Base-by-base conservation (phyloP, 129 eudicot species). In the Escallonia herrerae region DNA sequence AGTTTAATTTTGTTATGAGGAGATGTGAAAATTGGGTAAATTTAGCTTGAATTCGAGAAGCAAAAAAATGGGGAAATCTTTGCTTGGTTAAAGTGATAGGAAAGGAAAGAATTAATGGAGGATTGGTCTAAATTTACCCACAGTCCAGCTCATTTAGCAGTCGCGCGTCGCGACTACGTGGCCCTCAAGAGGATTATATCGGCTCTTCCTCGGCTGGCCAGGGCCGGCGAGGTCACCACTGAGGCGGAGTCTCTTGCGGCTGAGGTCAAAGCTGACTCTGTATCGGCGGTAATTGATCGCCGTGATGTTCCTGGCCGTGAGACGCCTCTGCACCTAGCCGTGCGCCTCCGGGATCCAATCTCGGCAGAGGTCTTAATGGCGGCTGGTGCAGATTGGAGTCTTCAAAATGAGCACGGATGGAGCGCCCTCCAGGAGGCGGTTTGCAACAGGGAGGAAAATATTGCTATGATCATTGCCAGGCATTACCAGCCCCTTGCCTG, bases 351-450 rank as follows among this genome's bases (percentile, higher is more conserved):
- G 69, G 97, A 90, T 74, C 74, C 93, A 0, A 61, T 70, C 15
- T 87, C 96, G 8, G 95, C 94, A 2, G 96, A 91, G 61, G 81
- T 91, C 58, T 68, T 91, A 53, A 91, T 91, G 97, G 82, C 90
- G 6, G 97, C 97, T 3, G 97, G 97, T 76, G 95, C 96, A 8
- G 97, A 91, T 76, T 91, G 97, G 97, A 91, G 96, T 81, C 87
- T 91, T 40, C 97, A 91, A 60, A 91, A 91, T 63, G 95, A 91
- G 80, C 73, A 91, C 56, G 97, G 97, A 4, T 91, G 97, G 97
- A 91, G 95, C 75, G 97, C 97, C 15, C 90, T 91, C 8, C 97
- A 91, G 67, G 97, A 91, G 67, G 97, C 97, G 0, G 97, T 91
- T 48, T 91, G 97, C 56, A 84, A 84, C 37, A 72, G 96, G 33